A percentile compares a stretch with the other conserved stretches of the same genome.
These are phyloP conservation scores for Hypoxylon cercidicola DNA, from an alignment of 495 filamentous ascomycete genomes.

Conservation along the genomic window DNA sequence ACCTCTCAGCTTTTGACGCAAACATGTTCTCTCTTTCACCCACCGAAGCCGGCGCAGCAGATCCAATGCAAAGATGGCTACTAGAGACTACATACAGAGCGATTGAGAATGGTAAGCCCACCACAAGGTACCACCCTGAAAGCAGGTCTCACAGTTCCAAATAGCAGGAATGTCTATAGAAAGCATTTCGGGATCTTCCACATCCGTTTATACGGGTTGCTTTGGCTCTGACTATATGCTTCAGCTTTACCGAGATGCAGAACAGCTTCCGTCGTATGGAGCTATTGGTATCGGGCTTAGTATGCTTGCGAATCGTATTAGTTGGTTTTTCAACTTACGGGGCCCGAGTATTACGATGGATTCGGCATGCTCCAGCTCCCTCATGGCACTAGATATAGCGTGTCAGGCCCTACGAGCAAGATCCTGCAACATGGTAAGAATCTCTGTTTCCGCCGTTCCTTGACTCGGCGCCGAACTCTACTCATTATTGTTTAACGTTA, in stretches of 20 bases:
- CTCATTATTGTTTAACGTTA: no score
- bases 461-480: no score
- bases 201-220: neutral
- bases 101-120: constrained; percentile 54
- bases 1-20: no score
- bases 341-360: constrained; percentile 74
- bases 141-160: no score
- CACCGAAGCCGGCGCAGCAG: no score
- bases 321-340: constrained; percentile 61
- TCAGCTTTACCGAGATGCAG: neutral
- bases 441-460: no score
- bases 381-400: constrained; percentile 63
- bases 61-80: no score
- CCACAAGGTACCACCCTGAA: no score
- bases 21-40: no score
- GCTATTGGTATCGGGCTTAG: neutral
- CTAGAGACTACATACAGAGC: constrained; percentile 64
- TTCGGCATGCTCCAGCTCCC: constrained; percentile 79
- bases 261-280: neutral
- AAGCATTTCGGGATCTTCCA: neutral
- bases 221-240: neutral
- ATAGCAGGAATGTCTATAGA: constrained; percentile 27
- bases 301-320: neutral
- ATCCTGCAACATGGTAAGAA: constrained; percentile 51
- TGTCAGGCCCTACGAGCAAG: constrained; percentile 68